Evolutionary conservation across 2,329 filamentous ascomycete genomes (phyloP).

Genomic region (Penicillium sp.): DNA sequence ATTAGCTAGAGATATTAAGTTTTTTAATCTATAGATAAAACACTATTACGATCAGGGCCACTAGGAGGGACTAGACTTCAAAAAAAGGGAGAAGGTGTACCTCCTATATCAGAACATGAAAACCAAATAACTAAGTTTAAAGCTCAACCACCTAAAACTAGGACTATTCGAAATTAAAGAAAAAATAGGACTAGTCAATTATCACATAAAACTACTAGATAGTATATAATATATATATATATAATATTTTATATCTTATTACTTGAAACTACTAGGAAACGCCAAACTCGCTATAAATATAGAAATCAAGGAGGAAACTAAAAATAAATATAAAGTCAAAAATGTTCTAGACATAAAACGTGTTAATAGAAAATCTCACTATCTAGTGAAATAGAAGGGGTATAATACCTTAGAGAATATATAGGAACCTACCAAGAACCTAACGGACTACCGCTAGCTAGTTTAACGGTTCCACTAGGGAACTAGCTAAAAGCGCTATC

Average conservation of each 20-base stretch:
- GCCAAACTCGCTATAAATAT: background rate
- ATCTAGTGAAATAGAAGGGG: conserved; percentile 4
- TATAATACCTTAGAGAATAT: conserved; percentile 10
- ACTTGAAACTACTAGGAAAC: background rate
- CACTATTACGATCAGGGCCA: background rate
- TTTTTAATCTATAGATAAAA: background rate
- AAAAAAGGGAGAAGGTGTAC: conserved; percentile 2
- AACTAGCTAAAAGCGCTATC: background rate
- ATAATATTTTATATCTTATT: conserved; percentile 5
- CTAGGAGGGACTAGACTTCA: background rate
- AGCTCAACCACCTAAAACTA: conserved; percentile 2
- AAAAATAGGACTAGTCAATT: conserved; percentile 1
- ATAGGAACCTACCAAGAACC: conserved; percentile 5
- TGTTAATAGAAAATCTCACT: background rate
- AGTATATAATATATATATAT: conserved; percentile 2
- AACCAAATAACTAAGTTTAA: conserved; percentile 4
- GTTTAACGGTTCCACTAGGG: background rate
- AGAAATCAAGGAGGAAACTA: background rate
- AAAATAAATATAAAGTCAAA: conserved; percentile 2
- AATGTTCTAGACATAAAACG: conserved; percentile 1
- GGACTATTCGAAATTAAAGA: conserved; percentile 1
- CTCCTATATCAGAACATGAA: conserved; percentile 4
- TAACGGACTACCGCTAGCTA: background rate
- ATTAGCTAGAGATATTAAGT: background rate
- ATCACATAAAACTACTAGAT: conserved; percentile 2